Evolutionary conservation across 768 basidiomycete species (phyloP), one percentile per base, ranked within the genome.

Genomic region (Phylloporus arenicola): DNA sequence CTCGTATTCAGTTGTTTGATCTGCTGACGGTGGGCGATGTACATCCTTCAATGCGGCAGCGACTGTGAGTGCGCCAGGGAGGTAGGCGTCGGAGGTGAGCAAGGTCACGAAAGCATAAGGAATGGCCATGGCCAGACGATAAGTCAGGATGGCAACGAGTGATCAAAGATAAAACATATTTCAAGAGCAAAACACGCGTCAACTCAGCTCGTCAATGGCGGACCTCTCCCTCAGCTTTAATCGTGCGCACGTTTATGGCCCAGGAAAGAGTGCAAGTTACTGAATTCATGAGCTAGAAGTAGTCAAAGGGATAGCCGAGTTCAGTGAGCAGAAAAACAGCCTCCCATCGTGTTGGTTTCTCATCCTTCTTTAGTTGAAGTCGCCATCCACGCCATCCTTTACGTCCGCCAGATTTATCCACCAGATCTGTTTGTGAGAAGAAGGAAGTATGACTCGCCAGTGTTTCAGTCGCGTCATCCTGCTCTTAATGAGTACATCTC

Each of bases 391-490:
- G 85, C 85, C 4, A 91, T 98, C 54, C 78, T 98, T 6, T 96
- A 90, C 61, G 82, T 92, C 25, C 84, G 95, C 17, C 86, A 88
- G 57, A 76, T 98, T 44, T 98, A 97, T 60, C 95, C 94, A 0
- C 74, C 85, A 38, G 88, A 89, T 48, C 75, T 96, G 17, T 98
- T 98, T 64, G 76, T 87, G 34, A 79, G 92, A 37, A 78, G 89
- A 50, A 88, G 87, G 71, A 93, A 92, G 65, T 96, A 93, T 66
- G 83, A 91, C 52, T 86, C 86, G 0, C 88, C 91, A 0, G 91
- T 95, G 10, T 97, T 83, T 63, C 92, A 96, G 70, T 92, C 90
- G 4, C 82, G 93, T n/a, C 90, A 94, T 64, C 92, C 93, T 2
- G 80, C 80, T 37, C 73, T 98, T 46, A 87, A 89, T 55, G 83